These are phyloP conservation scores for Isabelozyma heimii DNA, from an alignment of 805 yeast genomes.

Conservation along the genomic window DNA sequence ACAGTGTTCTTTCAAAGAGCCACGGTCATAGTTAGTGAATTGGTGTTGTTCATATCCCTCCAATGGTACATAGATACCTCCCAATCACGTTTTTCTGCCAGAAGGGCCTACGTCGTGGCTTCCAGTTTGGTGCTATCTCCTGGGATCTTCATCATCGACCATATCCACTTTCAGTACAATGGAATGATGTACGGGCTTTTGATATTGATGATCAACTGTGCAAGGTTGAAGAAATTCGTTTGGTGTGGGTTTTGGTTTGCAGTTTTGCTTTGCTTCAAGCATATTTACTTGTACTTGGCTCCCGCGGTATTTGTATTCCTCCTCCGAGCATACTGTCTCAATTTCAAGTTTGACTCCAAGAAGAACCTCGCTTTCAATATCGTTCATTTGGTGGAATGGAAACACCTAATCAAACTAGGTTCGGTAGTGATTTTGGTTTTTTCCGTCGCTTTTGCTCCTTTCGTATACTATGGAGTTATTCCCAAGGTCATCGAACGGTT, in stretches of 20 bases:
- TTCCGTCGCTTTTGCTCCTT: constrained; percentile 74
- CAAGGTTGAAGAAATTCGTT: constrained; percentile 55
- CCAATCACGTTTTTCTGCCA: constrained; percentile 32
- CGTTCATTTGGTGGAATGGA: constrained; percentile 49
- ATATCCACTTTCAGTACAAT: constrained; percentile 95
- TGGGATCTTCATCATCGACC: constrained; percentile 86
- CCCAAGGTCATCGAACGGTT: constrained; percentile 66
- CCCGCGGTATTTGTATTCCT: constrained; percentile 88
- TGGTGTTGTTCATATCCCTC: constrained; percentile 63
- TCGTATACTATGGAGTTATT: constrained; percentile 56
- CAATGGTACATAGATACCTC: constrained; percentile 64
- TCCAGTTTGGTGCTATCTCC: constrained; percentile 85
- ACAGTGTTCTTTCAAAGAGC: constrained; percentile 78
- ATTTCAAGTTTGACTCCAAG: constrained; percentile 28
- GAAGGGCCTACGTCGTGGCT: constrained; percentile 69
- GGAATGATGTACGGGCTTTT: constrained; percentile 89
- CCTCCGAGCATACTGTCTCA: constrained; percentile 68
- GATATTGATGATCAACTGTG: constrained; percentile 69
- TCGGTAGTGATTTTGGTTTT: constrained; percentile 61
- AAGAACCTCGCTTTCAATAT: constrained; percentile 20
- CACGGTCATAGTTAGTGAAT: constrained; percentile 78
- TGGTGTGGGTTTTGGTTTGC: constrained; percentile 70
- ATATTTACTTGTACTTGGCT: constrained; percentile 87
- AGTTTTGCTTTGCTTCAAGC: constrained; percentile 84
- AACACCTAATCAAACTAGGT: constrained; percentile 60